Base-by-base conservation (phyloP, 1,139 yeast genomes). In the Saccharomyces hybrid region DNA sequence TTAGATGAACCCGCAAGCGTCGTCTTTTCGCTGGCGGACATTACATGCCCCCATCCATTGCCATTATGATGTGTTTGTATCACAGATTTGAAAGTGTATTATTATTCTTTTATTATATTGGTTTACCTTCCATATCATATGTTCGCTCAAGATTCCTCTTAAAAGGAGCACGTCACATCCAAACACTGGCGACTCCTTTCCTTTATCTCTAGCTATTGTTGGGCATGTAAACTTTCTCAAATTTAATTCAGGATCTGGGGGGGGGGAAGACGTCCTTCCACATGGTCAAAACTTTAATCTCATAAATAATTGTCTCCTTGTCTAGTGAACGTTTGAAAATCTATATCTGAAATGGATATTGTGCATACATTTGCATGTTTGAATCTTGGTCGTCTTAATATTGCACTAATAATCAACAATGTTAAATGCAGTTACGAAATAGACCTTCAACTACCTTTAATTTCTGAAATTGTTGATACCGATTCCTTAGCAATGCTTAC, bases 281-380 rank as follows among this genome's bases (percentile, higher is more conserved):
- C 38, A 13, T 32, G 20, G 31, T 25, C 4, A 26, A 44, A 44
- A 44, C 28, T n/a, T 26, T 1, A 13, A 23, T 23, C 14, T 44
- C 48, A 16, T 2, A 16, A 46, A 49, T 20, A 13, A 16, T 41
- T 14, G 47, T 41, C 14, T 32, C 32, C 16, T 48, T 20, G 29
- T 16, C 44, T 48, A 14, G n/a, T 23, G 16, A 46, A 32, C n/a
- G 11, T 47, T 29, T 25, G 5, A 11, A 31, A 27, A 20, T 38
- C 31, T 51, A 28, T 42, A 42, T 38, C 48, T 32, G 38, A 13
- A 32, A 13, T 32, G 38, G 46, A 31, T 54, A 47, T 42, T 57
- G 50, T 47, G 49, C 69, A 65, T 65, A 65, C 69, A 65, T 65
- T 65, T 65, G 69, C 69, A 65, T 65, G 61, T 65, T 63, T 62